These are phyloP conservation scores for Aspergillus sp. DNA, from an alignment of 2,329 filamentous ascomycete genomes.

Conservation along the genomic window DNA sequence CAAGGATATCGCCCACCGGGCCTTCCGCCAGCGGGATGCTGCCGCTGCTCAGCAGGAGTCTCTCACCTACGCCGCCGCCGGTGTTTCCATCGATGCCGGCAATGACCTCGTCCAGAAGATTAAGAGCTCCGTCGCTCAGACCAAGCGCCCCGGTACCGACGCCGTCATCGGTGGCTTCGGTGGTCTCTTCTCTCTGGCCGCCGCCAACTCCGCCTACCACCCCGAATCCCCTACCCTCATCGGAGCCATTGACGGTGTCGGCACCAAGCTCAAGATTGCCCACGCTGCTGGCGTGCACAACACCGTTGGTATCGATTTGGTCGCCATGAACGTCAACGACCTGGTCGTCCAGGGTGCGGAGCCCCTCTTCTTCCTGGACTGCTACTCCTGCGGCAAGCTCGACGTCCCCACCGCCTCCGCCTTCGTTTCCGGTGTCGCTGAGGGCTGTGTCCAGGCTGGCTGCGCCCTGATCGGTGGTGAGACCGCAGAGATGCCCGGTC, in stretches of 20 bases:
- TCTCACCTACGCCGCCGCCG: slow-evolving; percentile 89
- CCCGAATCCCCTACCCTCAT: slow-evolving; percentile 76
- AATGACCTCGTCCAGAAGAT: slow-evolving; percentile 92
- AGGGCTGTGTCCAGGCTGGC: slow-evolving; percentile 79
- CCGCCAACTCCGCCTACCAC: slow-evolving; percentile 70
- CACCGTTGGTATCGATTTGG: slow-evolving; percentile 93
- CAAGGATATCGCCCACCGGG: slow-evolving; percentile 84
- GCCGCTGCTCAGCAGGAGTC: slow-evolving; percentile 28
- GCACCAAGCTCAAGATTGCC: slow-evolving; percentile 95
- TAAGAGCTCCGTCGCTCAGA: slow-evolving; percentile 84
- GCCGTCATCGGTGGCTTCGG: slow-evolving; percentile 95
- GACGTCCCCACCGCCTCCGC: slow-evolving; percentile 73
- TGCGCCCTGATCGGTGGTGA: slow-evolving; percentile 96
- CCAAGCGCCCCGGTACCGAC: slow-evolving; percentile 81
- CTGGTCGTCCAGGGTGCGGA: slow-evolving; percentile 94
- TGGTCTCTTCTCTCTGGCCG: slow-evolving; percentile 76
- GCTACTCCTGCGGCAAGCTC: slow-evolving; percentile 90
- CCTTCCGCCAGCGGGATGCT: slow-evolving; percentile 42
- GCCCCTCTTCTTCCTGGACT: slow-evolving; percentile 95
- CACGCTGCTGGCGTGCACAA: slow-evolving; percentile 87
- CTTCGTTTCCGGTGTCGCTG: slow-evolving; percentile 90
- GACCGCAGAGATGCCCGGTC: slow-evolving; percentile 96
- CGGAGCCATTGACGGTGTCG: slow-evolving; percentile 94
- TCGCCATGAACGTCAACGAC: slow-evolving; percentile 99
- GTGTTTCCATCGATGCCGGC: slow-evolving; percentile 91